phyloP scores from a whole-genome alignment of 108 stramenopile species.

The Hondaea fermentalgiana region DNA sequence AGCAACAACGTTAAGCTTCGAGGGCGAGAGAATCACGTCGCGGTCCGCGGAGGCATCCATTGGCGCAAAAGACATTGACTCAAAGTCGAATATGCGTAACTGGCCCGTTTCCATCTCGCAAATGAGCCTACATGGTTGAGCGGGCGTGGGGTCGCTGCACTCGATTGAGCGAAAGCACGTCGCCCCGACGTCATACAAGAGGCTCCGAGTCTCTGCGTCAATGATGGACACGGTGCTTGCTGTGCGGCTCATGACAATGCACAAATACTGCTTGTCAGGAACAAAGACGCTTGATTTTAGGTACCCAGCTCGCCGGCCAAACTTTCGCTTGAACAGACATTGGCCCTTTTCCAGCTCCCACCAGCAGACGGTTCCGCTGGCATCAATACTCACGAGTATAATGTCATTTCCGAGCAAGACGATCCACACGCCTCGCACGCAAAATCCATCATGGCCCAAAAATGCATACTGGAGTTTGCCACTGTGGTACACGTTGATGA shows the following conservation, averaged over 20 bases:
- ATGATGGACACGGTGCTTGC: neutral
- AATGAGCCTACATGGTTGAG: neutral
- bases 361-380: neutral
- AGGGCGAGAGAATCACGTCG: neutral
- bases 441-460: neutral
- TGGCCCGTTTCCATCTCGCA: neutral
- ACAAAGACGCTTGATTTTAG: neutral
- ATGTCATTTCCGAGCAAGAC: neutral
- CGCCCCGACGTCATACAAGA: neutral
- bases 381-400: neutral
- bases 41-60: neutral
- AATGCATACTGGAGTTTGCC: neutral
- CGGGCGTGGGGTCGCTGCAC: neutral
- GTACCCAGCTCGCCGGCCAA: neutral
- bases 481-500: neutral
- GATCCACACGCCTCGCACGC: neutral
- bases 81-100: neutral
- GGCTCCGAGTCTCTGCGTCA: neutral
- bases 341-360: neutral
- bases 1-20: neutral
- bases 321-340: neutral
- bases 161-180: neutral
- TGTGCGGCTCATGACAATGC: neutral
- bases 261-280: neutral
- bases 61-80: neutral